Base-by-base conservation (phyloP, 2,329 filamentous ascomycete species). In the Trichoderma citrinoviride region DNA sequence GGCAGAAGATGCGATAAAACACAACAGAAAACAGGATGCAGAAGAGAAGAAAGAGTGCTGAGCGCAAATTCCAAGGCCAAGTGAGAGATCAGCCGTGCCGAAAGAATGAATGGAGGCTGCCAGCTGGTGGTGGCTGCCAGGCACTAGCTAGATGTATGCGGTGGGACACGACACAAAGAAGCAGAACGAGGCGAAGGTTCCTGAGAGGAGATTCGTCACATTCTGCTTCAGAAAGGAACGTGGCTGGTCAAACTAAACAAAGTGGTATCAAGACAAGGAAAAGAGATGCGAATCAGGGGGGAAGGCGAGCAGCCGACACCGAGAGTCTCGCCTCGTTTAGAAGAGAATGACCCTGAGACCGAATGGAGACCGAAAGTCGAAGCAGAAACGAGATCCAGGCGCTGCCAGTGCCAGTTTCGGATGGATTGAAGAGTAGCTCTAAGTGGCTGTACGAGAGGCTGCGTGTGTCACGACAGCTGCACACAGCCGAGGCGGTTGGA, bases 381-480 rank as follows among this genome's bases (percentile, higher is more conserved):
- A 7, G 41, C n/a, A n/a, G 41, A 19, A 3, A 15, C n/a, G 10
- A 17, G 6, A 40, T 15, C 19, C 50, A 37, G 27, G 43, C 40
- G 19, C 23, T 44, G 23, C 23, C n/a, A 21, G 44, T 21, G 29
- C 21, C 41, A 29, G 25, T n/a, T 19, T 33, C 23, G 29, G 49
- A 52, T 17, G 49, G 29, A 12, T 52, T 50, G 15, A 21, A 40
- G 21, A 33, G 53, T 43, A 64, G 49, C 15, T 55, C 12, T n/a
- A 40, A 50, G 61, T 56, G 58, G 47, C 33, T 14, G 37, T 37
- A 50, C 57, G 23, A 47, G 41, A 47, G 21, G 17, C 44, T 50
- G 33, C 49, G n/a, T 56, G 64, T 66, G 57, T 37, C 23, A 66
- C 64, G 29, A 37, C 52, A 66, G 57, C 50, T 52, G 64, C 63